Evolutionary conservation across 345 rosid genomes (phyloP).

Genomic region (Erucastrum elatum): DNA sequence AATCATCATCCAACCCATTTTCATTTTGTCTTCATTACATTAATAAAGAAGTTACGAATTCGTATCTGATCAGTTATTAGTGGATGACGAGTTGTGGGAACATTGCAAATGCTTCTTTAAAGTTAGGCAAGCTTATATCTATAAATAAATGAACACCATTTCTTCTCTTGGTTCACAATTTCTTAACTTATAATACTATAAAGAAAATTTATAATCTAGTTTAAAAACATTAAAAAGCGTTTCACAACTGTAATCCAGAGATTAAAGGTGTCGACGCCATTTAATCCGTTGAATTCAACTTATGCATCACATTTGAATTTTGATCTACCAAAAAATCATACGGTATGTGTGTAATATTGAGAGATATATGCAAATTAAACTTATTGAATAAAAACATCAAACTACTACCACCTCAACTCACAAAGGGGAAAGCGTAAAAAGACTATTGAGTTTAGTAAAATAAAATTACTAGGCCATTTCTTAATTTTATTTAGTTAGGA

Average conservation of each 20-base stretch:
- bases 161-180: constrained; percentile 29
- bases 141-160: constrained; percentile 9
- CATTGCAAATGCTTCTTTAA: constrained; percentile 25
- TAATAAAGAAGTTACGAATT: constrained; percentile 4
- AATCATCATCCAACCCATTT: constrained; percentile 22
- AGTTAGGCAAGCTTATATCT: constrained; percentile 23
- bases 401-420: neutral
- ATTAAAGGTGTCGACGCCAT: neutral
- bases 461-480: neutral
- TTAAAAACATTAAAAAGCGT: neutral
- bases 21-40: constrained; percentile 20
- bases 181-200: neutral
- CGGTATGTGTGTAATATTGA: neutral
- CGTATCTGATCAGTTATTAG: constrained; percentile 31
- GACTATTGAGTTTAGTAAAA: neutral
- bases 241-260: neutral
- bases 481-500: no score
- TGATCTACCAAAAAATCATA: neutral
- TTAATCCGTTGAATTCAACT: neutral
- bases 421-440: neutral
- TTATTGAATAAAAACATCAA: neutral
- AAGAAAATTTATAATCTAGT: neutral
- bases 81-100: constrained; percentile 41
- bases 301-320: neutral
- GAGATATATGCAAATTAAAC: neutral